Percentiles rank a stretch among this genome's conserved stretches.
Evolutionary conservation across 2,329 filamentous ascomycete genomes (phyloP).

Genomic region (Curvularia spicifera): DNA sequence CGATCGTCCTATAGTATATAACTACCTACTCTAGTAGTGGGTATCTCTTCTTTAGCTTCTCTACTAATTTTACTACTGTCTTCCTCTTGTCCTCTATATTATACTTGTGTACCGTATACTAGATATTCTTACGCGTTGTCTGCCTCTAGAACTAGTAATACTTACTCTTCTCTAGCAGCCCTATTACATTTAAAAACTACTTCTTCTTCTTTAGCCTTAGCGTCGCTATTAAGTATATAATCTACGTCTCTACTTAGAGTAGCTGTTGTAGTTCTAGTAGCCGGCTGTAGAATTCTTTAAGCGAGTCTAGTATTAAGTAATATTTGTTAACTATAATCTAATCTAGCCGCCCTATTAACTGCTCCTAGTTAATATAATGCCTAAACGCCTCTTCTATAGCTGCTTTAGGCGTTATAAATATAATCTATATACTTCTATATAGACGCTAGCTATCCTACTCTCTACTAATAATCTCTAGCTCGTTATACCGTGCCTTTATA

Average conservation of each 20-base stretch:
- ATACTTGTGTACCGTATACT: slow-evolving; percentile 7
- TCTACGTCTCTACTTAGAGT: slow-evolving; percentile 22
- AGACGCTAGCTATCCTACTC: slow-evolving; percentile 26
- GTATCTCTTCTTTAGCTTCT: slow-evolving; percentile 4
- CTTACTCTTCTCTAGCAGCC: slow-evolving; percentile 7
- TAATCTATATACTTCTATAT: slow-evolving; percentile 21
- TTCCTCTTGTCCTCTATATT: slow-evolving; percentile 6
- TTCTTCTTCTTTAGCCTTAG: slow-evolving; percentile 26
- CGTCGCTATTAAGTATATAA: slow-evolving; percentile 31
- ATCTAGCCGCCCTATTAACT: slow-evolving; percentile 24
- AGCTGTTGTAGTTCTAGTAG: slow-evolving; percentile 26
- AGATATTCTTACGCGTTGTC: slow-evolving; percentile 15
- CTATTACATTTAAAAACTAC: slow-evolving; percentile 15
- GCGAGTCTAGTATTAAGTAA: slow-evolving; percentile 28
- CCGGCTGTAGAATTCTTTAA: slow-evolving; percentile 17
- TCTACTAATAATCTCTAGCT: slow-evolving; percentile 19
- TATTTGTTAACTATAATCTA: slow-evolving; percentile 29
- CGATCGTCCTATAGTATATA: slow-evolving; percentile 11
- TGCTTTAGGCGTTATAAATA: slow-evolving; percentile 34
- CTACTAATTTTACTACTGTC: slow-evolving; percentile 7
- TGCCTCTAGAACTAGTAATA: slow-evolving; percentile 13
- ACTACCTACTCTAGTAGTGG: slow-evolving; percentile 10
- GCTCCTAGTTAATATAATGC: slow-evolving; percentile 27
- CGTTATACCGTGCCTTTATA: slow-evolving; percentile 24
- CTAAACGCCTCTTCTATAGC: slow-evolving; percentile 28